Percentiles rank a stretch among this genome's conserved stretches.
These are phyloP conservation scores for Xylaria sp. DNA, from an alignment of 2,329 filamentous ascomycete genomes.

Conservation along the genomic window DNA sequence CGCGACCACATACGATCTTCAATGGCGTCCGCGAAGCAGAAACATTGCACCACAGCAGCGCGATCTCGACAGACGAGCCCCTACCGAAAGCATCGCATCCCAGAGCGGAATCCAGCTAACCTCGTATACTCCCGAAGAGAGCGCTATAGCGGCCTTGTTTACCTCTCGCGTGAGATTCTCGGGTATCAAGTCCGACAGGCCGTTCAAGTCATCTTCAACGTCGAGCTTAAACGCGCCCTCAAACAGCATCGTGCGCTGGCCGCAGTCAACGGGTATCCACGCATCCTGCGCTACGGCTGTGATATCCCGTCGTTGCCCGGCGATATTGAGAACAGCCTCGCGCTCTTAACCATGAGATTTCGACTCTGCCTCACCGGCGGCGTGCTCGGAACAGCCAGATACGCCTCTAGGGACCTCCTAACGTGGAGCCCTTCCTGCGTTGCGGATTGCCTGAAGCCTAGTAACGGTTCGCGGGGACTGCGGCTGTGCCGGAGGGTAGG, in stretches of 20 bases:
- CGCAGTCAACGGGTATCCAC: conserved; percentile 9
- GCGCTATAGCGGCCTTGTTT: conserved; percentile 24
- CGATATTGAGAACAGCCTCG: conserved; percentile 26
- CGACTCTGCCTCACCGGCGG: no score
- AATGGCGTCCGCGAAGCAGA: conserved; percentile 8
- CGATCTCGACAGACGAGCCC: conserved; percentile 27
- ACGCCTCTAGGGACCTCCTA: no score
- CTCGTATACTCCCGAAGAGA: conserved; percentile 23
- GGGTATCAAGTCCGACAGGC: conserved; percentile 15
- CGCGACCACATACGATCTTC: conserved; percentile 21
- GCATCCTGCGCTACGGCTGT: background rate
- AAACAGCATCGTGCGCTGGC: conserved; percentile 26
- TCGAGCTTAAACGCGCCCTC: conserved; percentile 29
- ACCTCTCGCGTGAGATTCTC: conserved; percentile 7
- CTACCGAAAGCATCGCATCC: conserved; percentile 31
- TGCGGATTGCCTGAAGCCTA: no score
- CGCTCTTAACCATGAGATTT: no score
- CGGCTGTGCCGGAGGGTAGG: no score
- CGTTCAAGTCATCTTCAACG: conserved; percentile 6
- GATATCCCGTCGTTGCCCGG: conserved; percentile 21
- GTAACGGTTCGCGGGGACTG: no score
- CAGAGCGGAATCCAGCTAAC: conserved; percentile 22
- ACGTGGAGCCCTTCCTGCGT: no score
- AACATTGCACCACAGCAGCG: conserved; percentile 26
- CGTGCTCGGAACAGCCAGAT: no score